A percentile compares a stretch with the other conserved stretches of the same genome.
These are phyloP conservation scores for Taiwanofungus camphoratus DNA, from an alignment of 1,284 basidiomycete species.

Conservation along the genomic window DNA sequence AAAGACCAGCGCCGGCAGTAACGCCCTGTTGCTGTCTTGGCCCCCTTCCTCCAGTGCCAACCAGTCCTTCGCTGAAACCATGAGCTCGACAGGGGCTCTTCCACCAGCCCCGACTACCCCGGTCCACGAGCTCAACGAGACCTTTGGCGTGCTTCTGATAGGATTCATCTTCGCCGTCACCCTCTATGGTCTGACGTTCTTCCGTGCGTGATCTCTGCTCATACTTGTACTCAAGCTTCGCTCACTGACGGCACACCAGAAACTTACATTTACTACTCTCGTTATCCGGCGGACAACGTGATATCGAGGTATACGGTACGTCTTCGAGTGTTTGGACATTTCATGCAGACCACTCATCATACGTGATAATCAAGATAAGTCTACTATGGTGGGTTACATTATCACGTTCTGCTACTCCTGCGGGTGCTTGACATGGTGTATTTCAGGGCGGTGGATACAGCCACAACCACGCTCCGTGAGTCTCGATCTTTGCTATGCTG, in stretches of 20 bases:
- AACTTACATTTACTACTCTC: slow-evolving; percentile 35
- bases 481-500: slow-evolving; percentile 14
- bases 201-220: slow-evolving; percentile 28
- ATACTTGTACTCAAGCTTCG: neutral
- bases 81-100: too few species aligned
- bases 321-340: neutral
- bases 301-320: slow-evolving; percentile 28
- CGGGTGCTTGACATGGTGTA: neutral
- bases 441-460: slow-evolving; percentile 23
- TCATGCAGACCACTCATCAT: too few species aligned
- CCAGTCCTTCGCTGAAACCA: too few species aligned
- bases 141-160: slow-evolving; percentile 31
- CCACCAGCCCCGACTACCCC: slow-evolving; percentile 6
- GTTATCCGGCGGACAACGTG: slow-evolving; percentile 28
- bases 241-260: slow-evolving; percentile 21
- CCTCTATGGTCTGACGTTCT: slow-evolving; percentile 38
- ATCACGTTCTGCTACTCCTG: neutral
- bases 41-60: too few species aligned
- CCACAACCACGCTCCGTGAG: slow-evolving; percentile 26
- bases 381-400: slow-evolving; percentile 22
- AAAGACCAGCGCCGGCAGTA: too few species aligned
- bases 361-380: slow-evolving; percentile 23
- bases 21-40: too few species aligned
- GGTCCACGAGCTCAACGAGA: slow-evolving; percentile 21
- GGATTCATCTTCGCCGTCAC: slow-evolving; percentile 33